Evolutionary conservation across 495 filamentous ascomycete genomes (phyloP).

Genomic region (Ramalina peruviana): DNA sequence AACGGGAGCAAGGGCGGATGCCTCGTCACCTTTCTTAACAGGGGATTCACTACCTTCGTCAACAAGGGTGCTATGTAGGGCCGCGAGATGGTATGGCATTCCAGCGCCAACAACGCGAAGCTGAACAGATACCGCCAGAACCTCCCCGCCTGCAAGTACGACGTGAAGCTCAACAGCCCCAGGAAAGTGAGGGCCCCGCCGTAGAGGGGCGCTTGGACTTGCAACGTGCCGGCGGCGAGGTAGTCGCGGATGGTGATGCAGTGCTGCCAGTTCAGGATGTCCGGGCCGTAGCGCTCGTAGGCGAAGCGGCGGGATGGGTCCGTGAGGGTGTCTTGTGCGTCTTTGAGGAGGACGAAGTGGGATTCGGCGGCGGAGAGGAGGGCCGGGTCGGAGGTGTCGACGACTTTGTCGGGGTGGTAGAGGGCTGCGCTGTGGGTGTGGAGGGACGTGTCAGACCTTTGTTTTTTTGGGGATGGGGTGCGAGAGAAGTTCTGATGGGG

Average conservation of each 20-base stretch:
- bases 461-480: not conserved
- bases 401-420: conserved; percentile 80
- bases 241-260: conserved; percentile 63
- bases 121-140: conserved; percentile 86
- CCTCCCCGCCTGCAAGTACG: conserved; percentile 70
- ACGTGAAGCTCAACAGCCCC: conserved; percentile 55
- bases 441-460: not conserved
- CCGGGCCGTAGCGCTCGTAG: conserved; percentile 83
- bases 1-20: conserved; percentile 72
- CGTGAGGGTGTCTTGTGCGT: conserved; percentile 68
- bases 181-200: conserved; percentile 44
- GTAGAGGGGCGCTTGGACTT: conserved; percentile 48
- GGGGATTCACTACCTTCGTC: conserved; percentile 44
- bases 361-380: conserved; percentile 29
- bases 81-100: conserved; percentile 58
- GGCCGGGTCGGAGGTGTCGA: conserved; percentile 16
- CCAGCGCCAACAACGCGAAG: conserved; percentile 52
- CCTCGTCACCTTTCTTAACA: conserved; percentile 34
- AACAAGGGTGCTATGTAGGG: conserved; percentile 43
- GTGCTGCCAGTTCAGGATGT: conserved; percentile 52
- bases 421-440: conserved; percentile 42
- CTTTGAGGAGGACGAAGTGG: conserved; percentile 70
- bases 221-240: conserved; percentile 46
- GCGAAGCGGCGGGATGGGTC: conserved; percentile 75
- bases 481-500: not conserved